These are phyloP conservation scores for Sugiyamaella mastotermitis DNA, from an alignment of 805 yeast species.

Conservation along the genomic window DNA sequence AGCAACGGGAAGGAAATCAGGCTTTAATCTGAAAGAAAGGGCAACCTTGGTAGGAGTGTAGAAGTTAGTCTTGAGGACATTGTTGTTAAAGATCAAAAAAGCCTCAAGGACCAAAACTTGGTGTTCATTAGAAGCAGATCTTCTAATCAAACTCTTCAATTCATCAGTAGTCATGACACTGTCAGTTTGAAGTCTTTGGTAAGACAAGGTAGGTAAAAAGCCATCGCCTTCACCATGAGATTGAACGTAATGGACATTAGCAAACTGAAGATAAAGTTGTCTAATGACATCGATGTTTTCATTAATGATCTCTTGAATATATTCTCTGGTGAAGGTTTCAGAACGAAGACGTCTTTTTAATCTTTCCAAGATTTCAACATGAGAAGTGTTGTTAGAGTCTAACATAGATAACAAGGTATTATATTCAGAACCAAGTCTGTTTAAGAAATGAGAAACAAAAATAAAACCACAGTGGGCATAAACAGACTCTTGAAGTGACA, in stretches of 20 bases:
- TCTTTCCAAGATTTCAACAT: constrained; percentile 68
- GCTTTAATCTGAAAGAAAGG: constrained; percentile 83
- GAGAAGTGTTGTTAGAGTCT: constrained; percentile 55
- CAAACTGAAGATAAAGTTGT: constrained; percentile 84
- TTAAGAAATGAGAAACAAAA: constrained; percentile 89
- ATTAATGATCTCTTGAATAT: constrained; percentile 70
- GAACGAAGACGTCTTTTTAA: constrained; percentile 86
- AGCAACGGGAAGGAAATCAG: constrained; percentile 70
- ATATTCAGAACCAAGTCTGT: constrained; percentile 89
- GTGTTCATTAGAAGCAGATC: constrained; percentile 70
- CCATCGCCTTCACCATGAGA: constrained; percentile 33
- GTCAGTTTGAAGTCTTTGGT: constrained; percentile 73
- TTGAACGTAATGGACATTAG: constrained; percentile 80
- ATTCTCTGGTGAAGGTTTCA: constrained; percentile 86
- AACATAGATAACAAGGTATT: constrained; percentile 59
- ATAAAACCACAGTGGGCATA: constrained; percentile 92
- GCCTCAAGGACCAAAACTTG: constrained; percentile 78
- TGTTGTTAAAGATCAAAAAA: constrained; percentile 74
- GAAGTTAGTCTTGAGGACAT: constrained; percentile 88
- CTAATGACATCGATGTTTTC: constrained; percentile 66
- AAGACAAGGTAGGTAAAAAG: constrained; percentile 59
- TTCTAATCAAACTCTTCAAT: constrained; percentile 58
- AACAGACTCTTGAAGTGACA: constrained; percentile 89
- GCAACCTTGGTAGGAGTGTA: constrained; percentile 94
- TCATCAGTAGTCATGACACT: constrained; percentile 72